Conservation (phyloP, 768 basidiomycete genomes). For the Tephrocybe sp. region DNA sequence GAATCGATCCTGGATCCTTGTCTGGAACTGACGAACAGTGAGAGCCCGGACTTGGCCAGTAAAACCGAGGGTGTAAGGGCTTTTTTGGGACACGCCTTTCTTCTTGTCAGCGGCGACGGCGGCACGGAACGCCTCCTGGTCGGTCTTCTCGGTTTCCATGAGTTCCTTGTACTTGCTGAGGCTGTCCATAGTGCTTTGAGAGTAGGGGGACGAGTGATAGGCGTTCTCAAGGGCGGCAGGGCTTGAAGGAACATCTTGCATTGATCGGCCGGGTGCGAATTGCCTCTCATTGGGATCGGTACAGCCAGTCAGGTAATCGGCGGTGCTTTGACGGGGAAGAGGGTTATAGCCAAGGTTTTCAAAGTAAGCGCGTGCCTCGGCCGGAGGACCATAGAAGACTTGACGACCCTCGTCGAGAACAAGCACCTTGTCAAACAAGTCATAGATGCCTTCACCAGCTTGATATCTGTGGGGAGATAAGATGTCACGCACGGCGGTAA, state of each 20-base stretch:
- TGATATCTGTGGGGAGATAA: slow-evolving; percentile 52
- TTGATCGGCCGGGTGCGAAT: slow-evolving; percentile 63
- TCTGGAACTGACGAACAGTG: slow-evolving; percentile 71
- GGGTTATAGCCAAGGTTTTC: slow-evolving; percentile 69
- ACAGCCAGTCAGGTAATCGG: slow-evolving; percentile 84
- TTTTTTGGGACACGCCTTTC: slow-evolving; percentile 72
- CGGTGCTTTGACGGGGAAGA: slow-evolving; percentile 80
- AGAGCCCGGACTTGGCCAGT: slow-evolving; percentile 70
- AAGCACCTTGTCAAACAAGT: slow-evolving; percentile 85
- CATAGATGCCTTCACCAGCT: slow-evolving; percentile 78
- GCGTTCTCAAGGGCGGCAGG: slow-evolving; percentile 68
- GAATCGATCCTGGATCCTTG: slow-evolving; percentile 74
- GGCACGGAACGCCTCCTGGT: slow-evolving; percentile 76
- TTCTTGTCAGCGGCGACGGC: slow-evolving; percentile 80
- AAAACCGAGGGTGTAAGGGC: slow-evolving; percentile 84
- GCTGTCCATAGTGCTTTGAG: slow-evolving; percentile 40
- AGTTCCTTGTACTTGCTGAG: slow-evolving; percentile 54
- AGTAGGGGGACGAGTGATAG: slow-evolving; percentile 51
- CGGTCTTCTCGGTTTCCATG: slow-evolving; percentile 60
- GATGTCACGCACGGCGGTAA: neutral
- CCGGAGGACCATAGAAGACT: slow-evolving; percentile 77
- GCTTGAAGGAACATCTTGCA: slow-evolving; percentile 60
- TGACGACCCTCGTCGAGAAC: slow-evolving; percentile 80
- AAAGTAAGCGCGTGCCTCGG: slow-evolving; percentile 79
- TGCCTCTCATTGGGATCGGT: slow-evolving; percentile 87